Conservation (phyloP, 352 stramenopile species). For the Phytopythium helicoides region DNA sequence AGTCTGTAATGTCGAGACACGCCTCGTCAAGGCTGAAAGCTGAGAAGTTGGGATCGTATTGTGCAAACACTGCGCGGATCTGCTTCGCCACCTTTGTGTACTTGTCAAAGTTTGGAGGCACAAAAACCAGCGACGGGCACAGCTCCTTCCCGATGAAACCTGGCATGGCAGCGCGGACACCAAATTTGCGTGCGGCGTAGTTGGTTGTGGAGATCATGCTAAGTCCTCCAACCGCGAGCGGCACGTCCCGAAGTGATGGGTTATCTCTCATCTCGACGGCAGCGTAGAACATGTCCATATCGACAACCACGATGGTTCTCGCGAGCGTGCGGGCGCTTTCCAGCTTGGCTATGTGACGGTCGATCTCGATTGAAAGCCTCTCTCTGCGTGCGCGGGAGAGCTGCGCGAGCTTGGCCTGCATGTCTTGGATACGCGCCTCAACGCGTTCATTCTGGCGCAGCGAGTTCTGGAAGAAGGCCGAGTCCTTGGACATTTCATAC, state of each 20-base stretch:
- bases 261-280: constrained; percentile 94
- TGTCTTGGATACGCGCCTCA: constrained; percentile 72
- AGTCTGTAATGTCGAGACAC: constrained; percentile 93
- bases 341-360: constrained; percentile 41
- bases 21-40: constrained; percentile 94
- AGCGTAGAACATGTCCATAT: constrained; percentile 99
- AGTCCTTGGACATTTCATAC: constrained; percentile 94
- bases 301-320: constrained; percentile 86
- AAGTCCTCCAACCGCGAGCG: constrained; percentile 90
- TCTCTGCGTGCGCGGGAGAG: constrained; percentile 39
- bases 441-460: constrained; percentile 87
- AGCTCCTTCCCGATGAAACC: constrained; percentile 96
- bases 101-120: constrained; percentile 89
- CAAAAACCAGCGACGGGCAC: constrained; percentile 92
- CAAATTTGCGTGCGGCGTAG: constrained; percentile 93
- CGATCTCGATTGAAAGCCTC: constrained; percentile 35
- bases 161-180: constrained; percentile 95
- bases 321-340: constrained; percentile 56
- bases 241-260: constrained; percentile 82
- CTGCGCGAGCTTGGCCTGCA: constrained; percentile 60
- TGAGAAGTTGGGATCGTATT: constrained; percentile 93
- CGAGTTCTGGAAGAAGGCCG: constrained; percentile 91
- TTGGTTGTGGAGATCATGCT: constrained; percentile 96
- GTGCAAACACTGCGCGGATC: constrained; percentile 82
- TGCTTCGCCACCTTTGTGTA: constrained; percentile 81